These are phyloP conservation scores for Cryptosporidium sp. DNA, from an alignment of 169 alveolate genomes.

Conservation along the genomic window DNA sequence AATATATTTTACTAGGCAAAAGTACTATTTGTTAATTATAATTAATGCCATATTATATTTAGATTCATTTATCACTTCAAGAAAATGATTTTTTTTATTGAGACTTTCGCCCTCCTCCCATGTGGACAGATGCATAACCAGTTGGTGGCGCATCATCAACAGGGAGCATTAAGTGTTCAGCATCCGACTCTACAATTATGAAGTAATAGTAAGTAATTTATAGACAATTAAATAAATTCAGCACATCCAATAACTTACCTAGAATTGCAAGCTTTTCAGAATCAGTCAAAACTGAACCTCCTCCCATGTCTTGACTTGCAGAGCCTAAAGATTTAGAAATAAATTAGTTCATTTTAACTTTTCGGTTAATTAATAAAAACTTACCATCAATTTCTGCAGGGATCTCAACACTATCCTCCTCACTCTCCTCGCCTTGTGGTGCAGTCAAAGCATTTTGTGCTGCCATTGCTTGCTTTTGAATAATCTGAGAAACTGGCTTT, in stretches of 20 bases:
- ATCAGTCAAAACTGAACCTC: slow-evolving; percentile 27
- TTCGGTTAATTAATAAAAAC: background rate
- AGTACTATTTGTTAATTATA: background rate
- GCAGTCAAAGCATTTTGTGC: slow-evolving; percentile 64
- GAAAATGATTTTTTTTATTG: background rate
- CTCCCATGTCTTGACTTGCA: slow-evolving; percentile 56
- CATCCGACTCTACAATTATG: slow-evolving; percentile 43
- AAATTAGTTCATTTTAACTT: background rate
- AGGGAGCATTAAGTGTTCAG: slow-evolving; percentile 59
- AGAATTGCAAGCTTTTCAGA: slow-evolving; percentile 69
- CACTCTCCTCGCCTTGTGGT: slow-evolving; percentile 16
- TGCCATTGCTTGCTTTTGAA: slow-evolving; percentile 67
- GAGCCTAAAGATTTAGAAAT: slow-evolving; percentile 31
- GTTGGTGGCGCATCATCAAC: slow-evolving; percentile 71
- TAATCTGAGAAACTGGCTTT: slow-evolving; percentile 64
- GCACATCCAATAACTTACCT: slow-evolving; percentile 31
- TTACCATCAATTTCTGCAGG: slow-evolving; percentile 70
- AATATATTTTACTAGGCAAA: slow-evolving; percentile 7
- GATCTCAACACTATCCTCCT: slow-evolving; percentile 42
- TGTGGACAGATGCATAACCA: slow-evolving; percentile 68
- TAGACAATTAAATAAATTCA: background rate
- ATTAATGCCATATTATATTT: background rate
- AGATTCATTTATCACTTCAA: background rate
- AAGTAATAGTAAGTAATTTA: background rate
- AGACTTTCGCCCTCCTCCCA: slow-evolving; percentile 19